These are phyloP conservation scores for Pythium sp. DNA, from an alignment of 352 stramenopile species.

Conservation along the genomic window DNA sequence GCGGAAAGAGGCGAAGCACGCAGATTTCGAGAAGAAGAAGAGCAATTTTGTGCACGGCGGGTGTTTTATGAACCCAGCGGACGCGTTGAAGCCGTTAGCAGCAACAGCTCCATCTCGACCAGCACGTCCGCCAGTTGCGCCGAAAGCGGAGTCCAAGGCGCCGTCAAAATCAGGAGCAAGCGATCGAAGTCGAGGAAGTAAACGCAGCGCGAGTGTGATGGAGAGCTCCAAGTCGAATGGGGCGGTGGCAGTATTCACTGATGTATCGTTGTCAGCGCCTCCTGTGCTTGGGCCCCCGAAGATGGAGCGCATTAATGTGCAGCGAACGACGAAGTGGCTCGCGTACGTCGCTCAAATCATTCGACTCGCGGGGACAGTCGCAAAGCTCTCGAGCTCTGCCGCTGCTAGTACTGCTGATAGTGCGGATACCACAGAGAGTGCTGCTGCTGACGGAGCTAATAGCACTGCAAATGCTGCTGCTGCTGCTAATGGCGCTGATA, in stretches of 20 bases:
- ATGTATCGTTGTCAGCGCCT: slow-evolving; percentile 7
- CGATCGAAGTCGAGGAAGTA: slow-evolving; percentile 2
- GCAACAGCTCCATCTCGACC: background rate
- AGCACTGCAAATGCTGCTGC: background rate
- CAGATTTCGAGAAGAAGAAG: slow-evolving; percentile 55
- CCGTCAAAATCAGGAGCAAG: background rate
- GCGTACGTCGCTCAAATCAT: slow-evolving; percentile 68
- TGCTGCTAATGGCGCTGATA: background rate
- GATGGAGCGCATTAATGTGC: slow-evolving; percentile 80
- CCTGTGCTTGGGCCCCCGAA: slow-evolving; percentile 48
- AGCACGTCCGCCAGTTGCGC: background rate
- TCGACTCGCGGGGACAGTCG: slow-evolving; percentile 31
- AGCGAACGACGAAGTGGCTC: slow-evolving; percentile 71
- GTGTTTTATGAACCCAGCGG: slow-evolving; percentile 54
- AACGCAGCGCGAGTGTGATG: slow-evolving; percentile 1
- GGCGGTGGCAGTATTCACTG: background rate
- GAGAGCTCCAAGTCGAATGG: background rate
- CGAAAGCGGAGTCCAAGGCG: slow-evolving; percentile 12
- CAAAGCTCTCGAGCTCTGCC: slow-evolving; percentile 13
- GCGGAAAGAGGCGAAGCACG: slow-evolving; percentile 41
- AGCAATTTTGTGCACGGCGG: slow-evolving; percentile 62
- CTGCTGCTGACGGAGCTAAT: background rate
- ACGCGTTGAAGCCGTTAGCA: slow-evolving; percentile 8
- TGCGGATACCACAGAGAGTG: background rate
- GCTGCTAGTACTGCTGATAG: background rate